Base-by-base conservation (phyloP, 1,284 basidiomycete genomes). In the Rhodotorula sp. region DNA sequence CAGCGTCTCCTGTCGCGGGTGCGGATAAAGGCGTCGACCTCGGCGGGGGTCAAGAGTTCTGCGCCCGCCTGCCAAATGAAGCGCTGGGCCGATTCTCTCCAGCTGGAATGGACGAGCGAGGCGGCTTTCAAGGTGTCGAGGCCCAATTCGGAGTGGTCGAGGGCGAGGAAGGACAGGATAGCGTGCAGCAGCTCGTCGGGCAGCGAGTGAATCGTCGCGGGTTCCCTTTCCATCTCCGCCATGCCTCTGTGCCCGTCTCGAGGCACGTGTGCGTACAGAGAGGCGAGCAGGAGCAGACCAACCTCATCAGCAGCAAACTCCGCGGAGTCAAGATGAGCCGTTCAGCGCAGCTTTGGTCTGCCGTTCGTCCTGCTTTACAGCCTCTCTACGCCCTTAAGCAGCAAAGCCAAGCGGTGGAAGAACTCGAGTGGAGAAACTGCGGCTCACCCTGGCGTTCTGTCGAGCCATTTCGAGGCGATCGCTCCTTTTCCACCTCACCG, bases 171-270 rank as follows among this genome's bases (percentile, higher is more conserved):
- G 14, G 63, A 49, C 45, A 68, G 43, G 64, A 68, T 50, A 2
- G 54, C 31, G 56, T 26, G 21, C 19, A 71, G 19, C n/a, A 71
- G 56, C 60, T 71, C 70, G 3, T 60, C 57, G 7, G 70, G 70
- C 5, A 71, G 56, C 2, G 26, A 15, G 26, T 58, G 38, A 19
- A 67, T 55, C 14, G 28, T 14, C 5, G 26, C 54, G 16, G 6
- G 14, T n/a, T 7, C 14, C 7, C n/a, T n/a, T 23, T 7, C n/a
- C 21, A 26, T 54, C n/a, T 15, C n/a, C 1, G 52, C 5, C 10
- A 0, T 26, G 23, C 8, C 14, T 5, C n/a, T 26, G 12, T 14
- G 54, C 54, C 23, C 28, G 49, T 50, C 18, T 23, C 28, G 54
- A 28, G 15, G 16, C 19, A 14, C 3, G 18, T 12, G 5, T n/a